Base-by-base conservation (phyloP, 352 stramenopile genomes). In the Globisporangium lucens region DNA sequence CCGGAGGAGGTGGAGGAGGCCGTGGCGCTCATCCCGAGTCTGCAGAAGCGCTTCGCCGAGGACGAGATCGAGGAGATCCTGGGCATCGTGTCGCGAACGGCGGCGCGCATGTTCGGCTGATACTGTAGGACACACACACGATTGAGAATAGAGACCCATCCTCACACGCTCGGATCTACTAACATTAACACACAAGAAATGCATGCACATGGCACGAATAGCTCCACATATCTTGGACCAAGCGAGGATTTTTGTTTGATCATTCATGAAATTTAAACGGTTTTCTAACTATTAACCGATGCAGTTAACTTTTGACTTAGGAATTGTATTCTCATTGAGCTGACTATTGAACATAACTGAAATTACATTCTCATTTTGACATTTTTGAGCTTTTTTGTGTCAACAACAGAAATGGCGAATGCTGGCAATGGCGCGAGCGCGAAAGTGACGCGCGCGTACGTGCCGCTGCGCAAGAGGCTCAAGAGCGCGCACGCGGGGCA, bases 31-130 rank as follows among this genome's bases (percentile, higher is more conserved):
- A 94, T 97, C 59, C 89, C 89, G 61, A 96, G 87, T 71, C 75
- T 97, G 41, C 85, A 96, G 67, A 95, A 94, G 75, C 83, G 85
- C 61, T 95, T 96, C 49, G 86, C 81, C 7, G 89, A 96, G 64
- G 89, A 96, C 52, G 89, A 97, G 73, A 95, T 97, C 61, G 89
- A 97, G 69, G 89, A 97, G 70, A 95, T 97, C 53, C 65, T 97
- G 27, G 81, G 82, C 46, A 96, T 95, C 63, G 89, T 97, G 46
- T 94, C 87, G 56, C 86, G 89, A 61, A 94, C 88, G 36, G 87
- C 89, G 1, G 89, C 89, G 35, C 86, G 89, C 64, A 97, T 96
- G 89, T 94, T 93, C 68, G 82, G 82, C 61, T 93, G 68, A 75
- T 57, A 9, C 1, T 36, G 7, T 56, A 30, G 17, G 13, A 17